Evolutionary conservation across 257 asterid genomes (phyloP).

Genomic region (Fraxinus pennsylvanica): DNA sequence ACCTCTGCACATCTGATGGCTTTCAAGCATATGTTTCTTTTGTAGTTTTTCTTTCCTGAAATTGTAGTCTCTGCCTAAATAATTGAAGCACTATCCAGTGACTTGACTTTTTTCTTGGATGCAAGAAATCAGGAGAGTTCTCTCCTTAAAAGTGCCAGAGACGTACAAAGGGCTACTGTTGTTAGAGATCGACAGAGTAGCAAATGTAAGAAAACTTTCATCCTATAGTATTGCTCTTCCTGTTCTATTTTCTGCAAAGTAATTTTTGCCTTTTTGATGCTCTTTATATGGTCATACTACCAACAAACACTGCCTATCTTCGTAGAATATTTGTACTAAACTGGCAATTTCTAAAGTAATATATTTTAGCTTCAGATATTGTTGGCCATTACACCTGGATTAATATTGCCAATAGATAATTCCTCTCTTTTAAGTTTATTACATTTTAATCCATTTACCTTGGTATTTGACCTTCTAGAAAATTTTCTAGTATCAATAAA

Average conservation of each 20-base stretch:
- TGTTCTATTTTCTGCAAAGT: neutral
- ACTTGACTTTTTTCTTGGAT: slow-evolving; percentile 36
- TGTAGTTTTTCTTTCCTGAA: slow-evolving; percentile 18
- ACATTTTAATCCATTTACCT: neutral
- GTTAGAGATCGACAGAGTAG: slow-evolving; percentile 82
- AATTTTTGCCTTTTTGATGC: neutral
- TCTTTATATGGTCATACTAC: neutral
- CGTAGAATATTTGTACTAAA: neutral
- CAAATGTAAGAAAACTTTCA: slow-evolving; percentile 55
- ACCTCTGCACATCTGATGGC: neutral
- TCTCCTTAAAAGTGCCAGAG: slow-evolving; percentile 84
- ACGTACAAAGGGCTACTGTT: slow-evolving; percentile 70
- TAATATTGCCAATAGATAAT: neutral
- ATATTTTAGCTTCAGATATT: slow-evolving; percentile 9
- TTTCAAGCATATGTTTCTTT: neutral
- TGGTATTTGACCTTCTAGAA: neutral
- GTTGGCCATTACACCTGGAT: neutral
- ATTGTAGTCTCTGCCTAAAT: neutral
- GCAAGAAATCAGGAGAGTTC: slow-evolving; percentile 82
- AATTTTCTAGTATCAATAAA: neutral
- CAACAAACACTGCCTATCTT: neutral
- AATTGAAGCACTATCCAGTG: slow-evolving; percentile 23
- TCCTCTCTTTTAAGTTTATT: neutral
- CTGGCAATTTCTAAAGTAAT: neutral
- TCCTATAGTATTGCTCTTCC: neutral